A percentile compares a stretch with the other conserved stretches of the same genome.
These are phyloP conservation scores for Rhexocercosporidium sp. DNA, from an alignment of 2,329 filamentous ascomycete genomes.

Conservation along the genomic window DNA sequence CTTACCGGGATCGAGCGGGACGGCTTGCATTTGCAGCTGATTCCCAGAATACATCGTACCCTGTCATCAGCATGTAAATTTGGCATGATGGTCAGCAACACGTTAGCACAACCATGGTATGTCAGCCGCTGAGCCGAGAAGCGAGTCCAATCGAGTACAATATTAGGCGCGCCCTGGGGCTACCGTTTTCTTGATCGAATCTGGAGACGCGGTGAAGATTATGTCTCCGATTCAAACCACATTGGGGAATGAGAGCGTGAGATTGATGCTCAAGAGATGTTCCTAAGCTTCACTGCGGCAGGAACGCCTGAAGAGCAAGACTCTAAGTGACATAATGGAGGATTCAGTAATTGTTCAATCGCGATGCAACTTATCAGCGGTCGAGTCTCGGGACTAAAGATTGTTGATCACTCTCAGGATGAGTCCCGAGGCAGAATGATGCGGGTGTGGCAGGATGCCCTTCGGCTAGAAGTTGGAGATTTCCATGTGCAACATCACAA, in stretches of 20 bases:
- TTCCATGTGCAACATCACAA: background rate
- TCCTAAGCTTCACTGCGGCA: background rate
- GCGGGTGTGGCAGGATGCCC: background rate
- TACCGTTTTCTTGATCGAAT: background rate
- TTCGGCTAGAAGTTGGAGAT: background rate
- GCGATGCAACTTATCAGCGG: background rate
- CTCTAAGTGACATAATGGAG: background rate
- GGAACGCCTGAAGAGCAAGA: background rate
- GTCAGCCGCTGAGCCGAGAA: conserved; percentile 2
- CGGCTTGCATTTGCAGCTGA: background rate
- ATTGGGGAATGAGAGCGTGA: background rate
- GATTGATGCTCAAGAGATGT: conserved; percentile 3
- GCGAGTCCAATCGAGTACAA: background rate
- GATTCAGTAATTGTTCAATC: background rate
- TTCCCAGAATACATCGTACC: conserved; percentile 5
- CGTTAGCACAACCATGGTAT: conserved; percentile 1
- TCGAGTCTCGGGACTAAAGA: background rate
- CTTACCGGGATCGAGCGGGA: background rate
- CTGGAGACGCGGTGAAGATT: background rate
- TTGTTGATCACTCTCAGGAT: background rate
- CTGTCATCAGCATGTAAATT: conserved; percentile 11
- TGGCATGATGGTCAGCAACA: conserved; percentile 12
- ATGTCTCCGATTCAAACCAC: background rate
- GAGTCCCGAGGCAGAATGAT: background rate
- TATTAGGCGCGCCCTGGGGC: background rate